These are phyloP conservation scores for Lentinula detonsa DNA, from an alignment of 768 basidiomycete genomes.

Conservation along the genomic window DNA sequence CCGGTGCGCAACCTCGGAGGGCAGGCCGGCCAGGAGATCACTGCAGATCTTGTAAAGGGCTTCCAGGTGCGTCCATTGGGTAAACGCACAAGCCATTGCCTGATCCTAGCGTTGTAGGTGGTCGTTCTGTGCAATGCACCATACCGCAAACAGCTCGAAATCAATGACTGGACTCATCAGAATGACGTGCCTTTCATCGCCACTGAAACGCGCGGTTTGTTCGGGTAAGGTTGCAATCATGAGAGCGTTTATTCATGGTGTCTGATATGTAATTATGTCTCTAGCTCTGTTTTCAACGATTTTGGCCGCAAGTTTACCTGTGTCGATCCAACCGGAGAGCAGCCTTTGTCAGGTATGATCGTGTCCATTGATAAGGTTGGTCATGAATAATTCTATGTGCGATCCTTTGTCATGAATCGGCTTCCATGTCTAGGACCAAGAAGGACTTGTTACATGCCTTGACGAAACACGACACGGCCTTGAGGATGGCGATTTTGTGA, in stretches of 20 bases:
- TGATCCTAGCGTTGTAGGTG: slow-evolving; percentile 41
- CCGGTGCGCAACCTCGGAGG: slow-evolving; percentile 88
- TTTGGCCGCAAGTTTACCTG: slow-evolving; percentile 94
- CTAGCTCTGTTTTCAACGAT: slow-evolving; percentile 90
- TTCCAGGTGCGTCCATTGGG: slow-evolving; percentile 65
- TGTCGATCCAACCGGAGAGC: slow-evolving; percentile 97
- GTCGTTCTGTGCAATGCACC: slow-evolving; percentile 83
- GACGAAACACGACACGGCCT: slow-evolving; percentile 97
- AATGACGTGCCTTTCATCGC: slow-evolving; percentile 90
- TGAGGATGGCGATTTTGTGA: slow-evolving; percentile 98
- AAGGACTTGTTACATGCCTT: slow-evolving; percentile 92
- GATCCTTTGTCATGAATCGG: not conserved
- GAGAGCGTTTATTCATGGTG: not conserved
- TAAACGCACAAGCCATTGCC: slow-evolving; percentile 1
- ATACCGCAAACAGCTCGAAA: slow-evolving; percentile 81
- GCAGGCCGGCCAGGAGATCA: slow-evolving; percentile 67
- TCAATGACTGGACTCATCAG: slow-evolving; percentile 91
- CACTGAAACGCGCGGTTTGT: slow-evolving; percentile 88
- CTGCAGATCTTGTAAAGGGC: slow-evolving; percentile 73
- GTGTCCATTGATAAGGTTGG: slow-evolving; percentile 84
- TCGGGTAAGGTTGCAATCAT: slow-evolving; percentile 56
- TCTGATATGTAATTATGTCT: not conserved
- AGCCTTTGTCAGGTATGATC: slow-evolving; percentile 91
- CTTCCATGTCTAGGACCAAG: slow-evolving; percentile 53
- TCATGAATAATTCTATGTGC: not conserved